Base-by-base conservation (phyloP, 2,329 filamentous ascomycete genomes). In the Hortaea werneckii region DNA sequence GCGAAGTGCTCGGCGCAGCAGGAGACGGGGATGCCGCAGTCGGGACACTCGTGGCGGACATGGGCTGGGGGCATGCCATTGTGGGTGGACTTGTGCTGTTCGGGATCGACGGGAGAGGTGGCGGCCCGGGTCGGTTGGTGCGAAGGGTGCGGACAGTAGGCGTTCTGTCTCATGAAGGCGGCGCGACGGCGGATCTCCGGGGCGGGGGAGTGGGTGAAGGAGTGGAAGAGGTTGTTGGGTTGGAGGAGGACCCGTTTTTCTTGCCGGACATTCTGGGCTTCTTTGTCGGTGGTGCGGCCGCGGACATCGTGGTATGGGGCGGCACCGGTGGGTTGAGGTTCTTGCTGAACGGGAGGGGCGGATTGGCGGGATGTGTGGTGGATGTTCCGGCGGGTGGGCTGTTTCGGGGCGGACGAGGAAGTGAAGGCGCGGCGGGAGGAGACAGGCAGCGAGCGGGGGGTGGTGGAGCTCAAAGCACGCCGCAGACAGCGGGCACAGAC, bases 1-100 rank as follows among this genome's bases (percentile, higher is more conserved):
- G 85, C 87, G 85, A 90, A 96, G 65, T 98, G 92, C 56, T 87
- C 83, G 66, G 95, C 85, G 56, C 81, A 90, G 70, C 92, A 98
- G 63, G 92, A 94, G 5, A 95, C 82, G 0, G 94, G 89, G 37
- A 96, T 78, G 10, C 92, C 92, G 58, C 92, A 98, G 65, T 98
- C 90, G 0, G 92, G 89, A 59, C 92, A 98, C 66, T 96, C 92
- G 61, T 94, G 95, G 55, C 85, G 75, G 43, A 95, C 87, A 66
- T 95, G 87, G 11, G 82, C 81, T 0, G 90, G 84, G 7, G 87
- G 76, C 50, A 80, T 67, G 35, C 67, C 59, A 26, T 77, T 79
- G 8, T 71, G 76, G 32, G 32, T n/a, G 32, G 32, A n/a, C 8
- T 35, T 35, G 59, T 82, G 80, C 50, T 73, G 70, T 62, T 85